A percentile compares a stretch with the other conserved stretches of the same genome.
Conservation (phyloP, 140 eudicot genomes). For the Artemisia princeps region DNA sequence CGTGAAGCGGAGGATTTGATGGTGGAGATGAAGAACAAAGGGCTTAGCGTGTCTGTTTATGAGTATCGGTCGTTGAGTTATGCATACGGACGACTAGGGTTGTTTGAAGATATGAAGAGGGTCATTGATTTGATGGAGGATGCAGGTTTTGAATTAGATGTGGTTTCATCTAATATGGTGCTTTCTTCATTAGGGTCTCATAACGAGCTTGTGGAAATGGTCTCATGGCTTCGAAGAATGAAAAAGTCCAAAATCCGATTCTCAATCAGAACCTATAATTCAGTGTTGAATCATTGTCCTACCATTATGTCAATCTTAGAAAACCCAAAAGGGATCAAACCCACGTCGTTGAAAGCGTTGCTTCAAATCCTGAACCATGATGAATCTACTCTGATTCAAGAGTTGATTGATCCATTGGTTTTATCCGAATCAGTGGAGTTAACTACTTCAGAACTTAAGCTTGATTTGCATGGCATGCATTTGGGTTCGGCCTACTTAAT, state of each 20-base stretch:
- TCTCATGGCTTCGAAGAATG: constrained; percentile 58
- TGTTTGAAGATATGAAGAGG: constrained; percentile 69
- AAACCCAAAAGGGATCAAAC: constrained; percentile 39
- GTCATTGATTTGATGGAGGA: constrained; percentile 46
- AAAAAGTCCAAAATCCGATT: constrained; percentile 31
- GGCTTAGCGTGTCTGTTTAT: constrained; percentile 45
- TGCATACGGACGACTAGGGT: constrained; percentile 66
- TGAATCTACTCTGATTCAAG: constrained; percentile 43
- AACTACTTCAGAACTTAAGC: constrained; percentile 47
- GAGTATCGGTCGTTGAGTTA: constrained; percentile 55
- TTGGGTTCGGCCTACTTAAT: constrained; percentile 52
- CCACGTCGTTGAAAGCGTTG: constrained; percentile 46
- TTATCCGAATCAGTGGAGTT: constrained; percentile 48
- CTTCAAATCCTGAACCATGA: constrained; percentile 28
- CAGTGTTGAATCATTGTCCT: constrained; percentile 67
- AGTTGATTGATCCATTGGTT: constrained; percentile 47
- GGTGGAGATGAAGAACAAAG: constrained; percentile 53
- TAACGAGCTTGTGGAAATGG: constrained; percentile 43
- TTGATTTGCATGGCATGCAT: constrained; percentile 94
- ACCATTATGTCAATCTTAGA: constrained; percentile 38
- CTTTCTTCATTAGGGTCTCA: constrained; percentile 64
- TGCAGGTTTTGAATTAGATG: constrained; percentile 52
- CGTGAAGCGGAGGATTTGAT: constrained; percentile 51
- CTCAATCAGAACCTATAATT: constrained; percentile 64
- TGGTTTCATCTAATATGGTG: constrained; percentile 68